These are phyloP conservation scores for Carex scoparia DNA, from an alignment of 176 grass and related monocot genomes.

Conservation along the genomic window DNA sequence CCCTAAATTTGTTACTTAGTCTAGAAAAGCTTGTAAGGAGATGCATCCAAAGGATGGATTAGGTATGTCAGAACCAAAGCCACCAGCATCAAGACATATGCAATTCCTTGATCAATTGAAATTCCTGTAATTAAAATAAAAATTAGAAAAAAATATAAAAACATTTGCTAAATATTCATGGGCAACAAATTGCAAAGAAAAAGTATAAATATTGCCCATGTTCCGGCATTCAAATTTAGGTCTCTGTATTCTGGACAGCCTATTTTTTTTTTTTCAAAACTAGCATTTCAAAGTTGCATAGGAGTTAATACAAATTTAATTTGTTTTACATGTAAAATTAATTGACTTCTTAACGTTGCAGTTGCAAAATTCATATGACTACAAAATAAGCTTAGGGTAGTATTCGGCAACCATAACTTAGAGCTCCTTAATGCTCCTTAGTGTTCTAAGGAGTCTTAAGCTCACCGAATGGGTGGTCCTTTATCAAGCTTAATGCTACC, in stretches of 20 bases:
- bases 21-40: conserved; percentile 64
- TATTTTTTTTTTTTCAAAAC: not conserved
- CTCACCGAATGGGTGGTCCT: too few relatives aligned
- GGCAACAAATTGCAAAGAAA: too few relatives aligned
- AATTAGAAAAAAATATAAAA: not conserved
- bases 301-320: not conserved
- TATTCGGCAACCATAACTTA: too few relatives aligned
- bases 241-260: too few relatives aligned
- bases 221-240: too few relatives aligned
- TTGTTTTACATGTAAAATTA: not conserved
- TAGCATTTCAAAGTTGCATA: not conserved
- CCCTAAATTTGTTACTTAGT: conserved; percentile 10
- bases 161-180: too few relatives aligned
- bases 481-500: too few relatives aligned
- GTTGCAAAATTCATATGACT: not conserved
- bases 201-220: too few relatives aligned
- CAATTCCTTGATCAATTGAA: conserved; percentile 69
- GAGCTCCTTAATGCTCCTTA: too few relatives aligned
- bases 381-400: not conserved
- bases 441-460: too few relatives aligned
- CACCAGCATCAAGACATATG: conserved; percentile 61
- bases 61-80: conserved; percentile 76
- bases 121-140: conserved; percentile 34
- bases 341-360: not conserved
- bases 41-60: conserved; percentile 72